Evolutionary conservation across 2,329 filamentous ascomycete genomes (phyloP), one percentile per base, ranked within the genome.

Genomic region (Cercospora citrullina): DNA sequence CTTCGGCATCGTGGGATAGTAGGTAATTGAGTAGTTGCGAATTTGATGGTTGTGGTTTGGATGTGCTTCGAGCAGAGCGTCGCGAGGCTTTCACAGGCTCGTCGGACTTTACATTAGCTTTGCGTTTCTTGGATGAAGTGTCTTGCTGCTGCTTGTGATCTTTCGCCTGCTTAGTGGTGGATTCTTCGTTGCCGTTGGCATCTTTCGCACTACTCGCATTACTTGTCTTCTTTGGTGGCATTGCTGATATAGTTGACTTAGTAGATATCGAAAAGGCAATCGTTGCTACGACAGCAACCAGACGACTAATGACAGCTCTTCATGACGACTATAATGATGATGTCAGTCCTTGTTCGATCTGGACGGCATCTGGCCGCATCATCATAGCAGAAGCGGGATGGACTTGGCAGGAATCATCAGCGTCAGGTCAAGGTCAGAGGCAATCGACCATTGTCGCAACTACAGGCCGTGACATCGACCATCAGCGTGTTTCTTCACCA

Each of bases 11-110:
- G 5, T 69, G 61, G 1, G 77, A 77, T 18, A 80, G 72, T 1
- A 80, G 71, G 69, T 72, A 80, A 58, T 75, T 75, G 12, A 80
- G 68, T 6, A 79, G 66, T 69, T 79, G 78, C 16, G 69, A 63
- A 4, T 71, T 65, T 1, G 75, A 73, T 7, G 74, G 71, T 9
- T 71, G 31, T 1, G 71, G 18, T 63, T 75, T 75, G 6, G 66
- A 31, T 6, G 68, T 72, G 60, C 75, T 70, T 31, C 77, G 76
- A 16, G 64, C 71, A 1, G 76, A 77, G 23, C 71, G 72, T 26
- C 77, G 75, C 5, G 75, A 67, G n/a, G 72, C 73, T 65, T 77
- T 75, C 31, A 69, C 66, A 5, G 71, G 72, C 71, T 74, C 64
- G 72, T 75, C 61, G 70, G 74, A 66, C 74, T 76, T 55, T 65